These are phyloP conservation scores for Phaeodactylum tricornutum DNA, from an alignment of 108 stramenopile species.

Conservation along the genomic window DNA sequence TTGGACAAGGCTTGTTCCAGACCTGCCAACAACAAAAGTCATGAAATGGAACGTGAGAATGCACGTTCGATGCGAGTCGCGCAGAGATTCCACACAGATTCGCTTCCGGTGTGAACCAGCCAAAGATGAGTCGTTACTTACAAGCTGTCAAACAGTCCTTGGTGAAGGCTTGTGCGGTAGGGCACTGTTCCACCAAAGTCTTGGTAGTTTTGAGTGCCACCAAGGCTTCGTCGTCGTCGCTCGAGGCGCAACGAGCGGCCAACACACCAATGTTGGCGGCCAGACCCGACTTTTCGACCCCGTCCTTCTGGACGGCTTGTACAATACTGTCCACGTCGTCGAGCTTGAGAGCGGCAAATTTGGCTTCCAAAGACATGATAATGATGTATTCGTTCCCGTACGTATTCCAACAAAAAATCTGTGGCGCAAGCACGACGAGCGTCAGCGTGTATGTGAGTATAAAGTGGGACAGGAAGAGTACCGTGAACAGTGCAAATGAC, in stretches of 20 bases:
- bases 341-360: constrained; percentile 63
- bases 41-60: neutral
- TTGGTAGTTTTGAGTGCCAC: constrained; percentile 62
- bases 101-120: neutral
- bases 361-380: constrained; percentile 71
- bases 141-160: constrained; percentile 64
- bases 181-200: constrained; percentile 59
- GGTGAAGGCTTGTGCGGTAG: constrained; percentile 65
- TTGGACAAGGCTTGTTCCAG: constrained; percentile 61
- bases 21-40: constrained; percentile 11
- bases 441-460: no score
- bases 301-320: constrained; percentile 67
- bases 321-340: constrained; percentile 72
- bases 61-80: neutral
- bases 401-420: no score
- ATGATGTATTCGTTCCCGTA: no score
- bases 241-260: constrained; percentile 64
- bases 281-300: constrained; percentile 72
- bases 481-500: no score
- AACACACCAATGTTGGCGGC: constrained; percentile 54
- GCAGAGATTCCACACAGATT: neutral
- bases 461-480: no score
- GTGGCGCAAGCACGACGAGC: no score
- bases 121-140: constrained; percentile 12
- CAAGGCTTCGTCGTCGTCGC: constrained; percentile 68